These are phyloP conservation scores for Neonectria hederae DNA, from an alignment of 2,329 filamentous ascomycete species.

Conservation along the genomic window DNA sequence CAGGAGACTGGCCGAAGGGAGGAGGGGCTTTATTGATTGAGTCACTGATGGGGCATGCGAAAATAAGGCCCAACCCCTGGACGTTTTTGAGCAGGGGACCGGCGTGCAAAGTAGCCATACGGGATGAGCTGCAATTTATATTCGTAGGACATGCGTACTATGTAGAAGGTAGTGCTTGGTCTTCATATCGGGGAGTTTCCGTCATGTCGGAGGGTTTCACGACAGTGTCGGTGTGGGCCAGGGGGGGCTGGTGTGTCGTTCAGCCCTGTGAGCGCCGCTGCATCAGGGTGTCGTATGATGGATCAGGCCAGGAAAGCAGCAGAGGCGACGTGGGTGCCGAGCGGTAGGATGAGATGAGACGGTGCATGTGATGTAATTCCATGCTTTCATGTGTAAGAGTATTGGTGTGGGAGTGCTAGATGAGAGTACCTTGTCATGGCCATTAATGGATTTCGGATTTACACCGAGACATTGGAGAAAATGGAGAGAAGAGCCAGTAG, in stretches of 20 bases:
- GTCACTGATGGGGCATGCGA: not conserved
- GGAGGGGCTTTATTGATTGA: not conserved
- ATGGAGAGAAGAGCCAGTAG: not conserved
- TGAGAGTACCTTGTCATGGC: not conserved
- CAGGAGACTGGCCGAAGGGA: not conserved
- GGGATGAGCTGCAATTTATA: not conserved
- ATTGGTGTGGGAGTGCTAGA: not conserved
- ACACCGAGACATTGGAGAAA: not conserved
- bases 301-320: not conserved
- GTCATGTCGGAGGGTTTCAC: not conserved
- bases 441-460: not conserved
- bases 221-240: not conserved
- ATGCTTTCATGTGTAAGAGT: not conserved
- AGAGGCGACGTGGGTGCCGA: slow-evolving; percentile 21
- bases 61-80: not conserved
- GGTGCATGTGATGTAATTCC: slow-evolving; percentile 16
- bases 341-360: not conserved
- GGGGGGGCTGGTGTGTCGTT: not conserved
- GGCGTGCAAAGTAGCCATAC: not conserved
- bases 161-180: not conserved
- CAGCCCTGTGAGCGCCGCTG: not conserved
- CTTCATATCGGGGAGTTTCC: not conserved
- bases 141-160: not conserved
- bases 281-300: slow-evolving; percentile 22
- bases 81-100: not conserved